These are phyloP conservation scores for Closterium sp. DNA, from an alignment of 139 green algal species.

Conservation along the genomic window DNA sequence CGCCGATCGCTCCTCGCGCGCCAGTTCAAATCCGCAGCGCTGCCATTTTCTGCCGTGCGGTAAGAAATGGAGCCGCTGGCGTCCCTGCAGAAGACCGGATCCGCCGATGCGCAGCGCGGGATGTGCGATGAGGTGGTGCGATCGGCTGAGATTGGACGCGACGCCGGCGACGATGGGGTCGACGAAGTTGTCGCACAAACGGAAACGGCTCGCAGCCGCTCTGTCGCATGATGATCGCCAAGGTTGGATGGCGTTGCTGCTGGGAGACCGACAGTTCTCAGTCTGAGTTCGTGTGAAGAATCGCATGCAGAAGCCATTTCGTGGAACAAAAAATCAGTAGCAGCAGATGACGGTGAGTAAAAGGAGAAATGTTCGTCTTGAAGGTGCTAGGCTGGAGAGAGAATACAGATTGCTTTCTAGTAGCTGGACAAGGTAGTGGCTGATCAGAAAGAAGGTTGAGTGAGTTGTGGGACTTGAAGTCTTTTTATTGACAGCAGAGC, in stretches of 20 bases:
- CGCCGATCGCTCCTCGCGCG: background rate
- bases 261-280: background rate
- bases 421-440: no score
- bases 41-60: background rate
- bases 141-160: background rate
- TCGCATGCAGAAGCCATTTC: background rate
- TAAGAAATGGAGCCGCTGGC: background rate
- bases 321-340: background rate
- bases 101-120: background rate
- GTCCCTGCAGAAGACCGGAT: background rate
- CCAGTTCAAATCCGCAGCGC: background rate
- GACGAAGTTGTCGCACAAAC: background rate
- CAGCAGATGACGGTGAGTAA: no score
- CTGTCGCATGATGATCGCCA: background rate
- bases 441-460: no score
- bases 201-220: background rate
- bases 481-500: no score
- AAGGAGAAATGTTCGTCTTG: no score
- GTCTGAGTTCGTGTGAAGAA: background rate
- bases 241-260: background rate
- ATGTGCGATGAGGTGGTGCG: background rate
- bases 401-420: no score
- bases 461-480: no score
- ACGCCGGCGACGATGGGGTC: background rate
- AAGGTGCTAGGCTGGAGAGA: no score